These are phyloP conservation scores for Aulographum hederae DNA, from an alignment of 2,329 filamentous ascomycete species.

Conservation along the genomic window DNA sequence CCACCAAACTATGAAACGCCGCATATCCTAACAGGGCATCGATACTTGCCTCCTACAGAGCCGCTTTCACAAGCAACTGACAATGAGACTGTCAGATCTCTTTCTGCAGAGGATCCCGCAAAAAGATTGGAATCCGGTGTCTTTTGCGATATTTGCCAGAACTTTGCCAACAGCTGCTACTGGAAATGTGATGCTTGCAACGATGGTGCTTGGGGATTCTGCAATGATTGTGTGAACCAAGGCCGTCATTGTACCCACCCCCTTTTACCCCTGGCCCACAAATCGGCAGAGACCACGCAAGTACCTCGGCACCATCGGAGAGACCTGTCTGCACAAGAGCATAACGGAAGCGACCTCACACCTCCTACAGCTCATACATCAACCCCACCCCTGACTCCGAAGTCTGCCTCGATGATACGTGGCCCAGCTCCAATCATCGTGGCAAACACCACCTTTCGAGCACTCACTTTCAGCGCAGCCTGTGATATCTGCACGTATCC, in stretches of 20 bases:
- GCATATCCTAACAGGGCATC: constrained; percentile 31
- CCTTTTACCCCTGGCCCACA: constrained; percentile 56
- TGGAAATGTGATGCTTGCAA: constrained; percentile 84
- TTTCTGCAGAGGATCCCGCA: constrained; percentile 52
- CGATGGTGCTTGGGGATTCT: constrained; percentile 88
- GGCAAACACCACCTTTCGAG: constrained; percentile 33
- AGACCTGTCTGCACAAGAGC: constrained; percentile 4
- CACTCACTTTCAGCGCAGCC: constrained; percentile 52
- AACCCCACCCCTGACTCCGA: constrained; percentile 18
- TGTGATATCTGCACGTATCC: constrained; percentile 63
- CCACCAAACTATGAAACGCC: constrained; percentile 24
- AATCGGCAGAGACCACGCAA: constrained; percentile 11
- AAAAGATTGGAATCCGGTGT: constrained; percentile 57
- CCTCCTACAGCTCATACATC: background rate
- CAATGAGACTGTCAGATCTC: too few relatives aligned
- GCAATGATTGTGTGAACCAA: constrained; percentile 70
- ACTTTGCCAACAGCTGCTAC: constrained; percentile 64
- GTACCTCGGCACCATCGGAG: constrained; percentile 3
- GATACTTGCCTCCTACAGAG: constrained; percentile 20
- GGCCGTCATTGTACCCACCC: constrained; percentile 68
- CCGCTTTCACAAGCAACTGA: too few relatives aligned
- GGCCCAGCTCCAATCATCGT: constrained; percentile 13
- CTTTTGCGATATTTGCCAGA: constrained; percentile 63
- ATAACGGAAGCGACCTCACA: background rate
- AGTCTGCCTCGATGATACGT: constrained; percentile 22